Base-by-base conservation (phyloP, 2,329 filamentous ascomycete genomes). In the Sporothrix euskadiensis region DNA sequence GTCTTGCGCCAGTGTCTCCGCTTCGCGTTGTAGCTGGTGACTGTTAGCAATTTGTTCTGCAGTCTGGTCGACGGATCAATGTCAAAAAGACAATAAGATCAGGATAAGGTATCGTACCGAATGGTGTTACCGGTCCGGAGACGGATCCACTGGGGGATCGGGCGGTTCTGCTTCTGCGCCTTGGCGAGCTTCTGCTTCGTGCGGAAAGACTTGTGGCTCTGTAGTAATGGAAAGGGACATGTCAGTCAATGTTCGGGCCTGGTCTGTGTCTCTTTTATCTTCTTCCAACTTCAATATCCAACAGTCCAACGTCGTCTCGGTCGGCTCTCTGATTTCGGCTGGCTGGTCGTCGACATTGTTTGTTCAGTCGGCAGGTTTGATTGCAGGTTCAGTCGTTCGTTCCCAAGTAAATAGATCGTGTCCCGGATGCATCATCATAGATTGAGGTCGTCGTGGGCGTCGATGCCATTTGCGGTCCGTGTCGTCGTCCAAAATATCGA, bases 161-260 rank as follows among this genome's bases (percentile, higher is more conserved):
- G 96, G 85, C 96, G 92, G 92, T 99, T 99, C 90, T 98, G 95
- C 91, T 97, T 98, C 90, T 98, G 95, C 85, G 96, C 96, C 90
- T 95, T 98, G 84, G 96, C 96, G 89, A 99, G 94, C 96, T 99
- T 99, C 88, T 97, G 92, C 94, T 99, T 99, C 88, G 94, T 98
- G 86, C 94, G 93, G 94, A 99, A 99, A 85, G 94, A 93, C 92
- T 99, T 99, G 89, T 99, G 94, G 92, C 92, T 95, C 95, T 98
- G 85, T 83, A 74, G 76, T 73, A 61, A 74, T 52, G 69, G 54
- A 52, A 54, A 65, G 49, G 78, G 10, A 69, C 41, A 49, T 68
- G 65, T 68, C 65, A 68, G 65, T 68, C 44, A 49, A 49, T 44
- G 44, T 68, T 68, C 44, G 49, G 12, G 39, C 4, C 44, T 30